Conservation (phyloP, 2,329 filamentous ascomycete species). For the Tolypocladium endophyticum region DNA sequence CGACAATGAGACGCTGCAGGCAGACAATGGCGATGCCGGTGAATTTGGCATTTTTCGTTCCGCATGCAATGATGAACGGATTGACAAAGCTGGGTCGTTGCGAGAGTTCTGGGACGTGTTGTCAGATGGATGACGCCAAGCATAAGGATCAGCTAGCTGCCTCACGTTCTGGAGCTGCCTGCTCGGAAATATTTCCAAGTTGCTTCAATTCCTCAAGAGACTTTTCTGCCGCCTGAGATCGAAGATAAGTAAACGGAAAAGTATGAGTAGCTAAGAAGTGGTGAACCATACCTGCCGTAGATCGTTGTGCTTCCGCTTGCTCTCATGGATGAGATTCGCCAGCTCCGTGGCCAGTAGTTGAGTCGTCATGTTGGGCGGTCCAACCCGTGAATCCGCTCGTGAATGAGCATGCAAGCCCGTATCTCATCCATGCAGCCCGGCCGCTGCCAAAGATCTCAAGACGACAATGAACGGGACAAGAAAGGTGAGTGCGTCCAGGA, state of each 20-base stretch:
- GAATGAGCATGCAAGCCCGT: conserved; percentile 10
- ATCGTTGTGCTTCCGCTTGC: conserved; percentile 88
- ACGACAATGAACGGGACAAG: not conserved
- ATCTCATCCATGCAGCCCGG: conserved; percentile 15
- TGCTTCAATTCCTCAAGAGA: conserved; percentile 79
- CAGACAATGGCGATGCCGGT: conserved; percentile 80
- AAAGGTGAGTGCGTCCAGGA: not conserved
- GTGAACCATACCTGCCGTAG: conserved; percentile 58
- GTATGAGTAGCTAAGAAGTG: too few relatives aligned
- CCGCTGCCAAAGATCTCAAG: not conserved
- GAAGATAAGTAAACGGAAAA: not conserved
- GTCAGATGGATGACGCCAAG: not conserved
- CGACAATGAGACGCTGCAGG: conserved; percentile 78
- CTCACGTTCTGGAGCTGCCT: conserved; percentile 27
- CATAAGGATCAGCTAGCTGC: not conserved
- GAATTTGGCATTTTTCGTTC: conserved; percentile 82
- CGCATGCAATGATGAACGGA: conserved; percentile 88
- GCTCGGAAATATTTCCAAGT: conserved; percentile 21
- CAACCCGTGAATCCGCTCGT: conserved; percentile 12
- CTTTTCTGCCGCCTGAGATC: conserved; percentile 71
- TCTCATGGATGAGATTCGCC: conserved; percentile 85
- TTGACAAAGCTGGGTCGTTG: conserved; percentile 77
- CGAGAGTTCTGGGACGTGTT: conserved; percentile 56
- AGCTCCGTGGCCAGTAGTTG: conserved; percentile 84
- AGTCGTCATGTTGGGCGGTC: conserved; percentile 62